Conservation (phyloP, 1,284 basidiomycete genomes). For the Irpex rosettiformis region DNA sequence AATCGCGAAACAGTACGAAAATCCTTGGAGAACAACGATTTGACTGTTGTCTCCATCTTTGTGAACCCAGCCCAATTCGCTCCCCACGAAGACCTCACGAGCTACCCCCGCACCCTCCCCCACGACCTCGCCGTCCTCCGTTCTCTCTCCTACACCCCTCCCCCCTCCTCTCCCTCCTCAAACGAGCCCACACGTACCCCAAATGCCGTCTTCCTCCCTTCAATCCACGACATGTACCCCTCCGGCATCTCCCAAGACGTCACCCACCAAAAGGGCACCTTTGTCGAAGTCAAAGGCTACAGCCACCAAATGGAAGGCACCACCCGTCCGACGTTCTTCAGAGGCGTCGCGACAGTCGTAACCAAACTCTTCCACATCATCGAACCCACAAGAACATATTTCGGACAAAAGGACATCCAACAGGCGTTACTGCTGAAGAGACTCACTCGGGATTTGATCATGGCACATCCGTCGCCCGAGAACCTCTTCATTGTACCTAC, state of each 20-base stretch:
- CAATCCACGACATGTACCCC: constrained; percentile 83
- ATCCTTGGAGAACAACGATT: constrained; percentile 77
- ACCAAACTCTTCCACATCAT: constrained; percentile 94
- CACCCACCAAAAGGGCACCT: constrained; percentile 80
- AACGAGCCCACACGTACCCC: constrained; percentile 35
- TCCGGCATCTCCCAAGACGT: constrained; percentile 82
- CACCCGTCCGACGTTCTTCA: constrained; percentile 88
- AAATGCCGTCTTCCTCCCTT: constrained; percentile 78
- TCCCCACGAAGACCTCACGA: constrained; percentile 86
- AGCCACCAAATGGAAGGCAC: constrained; percentile 85
- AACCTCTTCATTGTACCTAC: constrained; percentile 85
- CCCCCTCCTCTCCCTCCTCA: not conserved
- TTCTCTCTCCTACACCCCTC: constrained; percentile 22
- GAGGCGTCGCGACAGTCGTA: constrained; percentile 94
- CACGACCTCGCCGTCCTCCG: constrained; percentile 56
- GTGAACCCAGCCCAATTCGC: constrained; percentile 99
- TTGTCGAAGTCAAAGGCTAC: constrained; percentile 88
- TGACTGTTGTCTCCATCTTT: constrained; percentile 93
- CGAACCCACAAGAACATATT: constrained; percentile 91
- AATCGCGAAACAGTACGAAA: constrained; percentile 47
- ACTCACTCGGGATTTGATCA: constrained; percentile 80
- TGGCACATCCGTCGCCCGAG: constrained; percentile 69
- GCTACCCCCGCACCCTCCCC: constrained; percentile 86
- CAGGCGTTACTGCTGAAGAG: constrained; percentile 87
- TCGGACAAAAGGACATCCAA: constrained; percentile 99